A percentile compares a stretch with the other conserved stretches of the same genome.
These are phyloP conservation scores for Arabidopsis thaliana DNA, from an alignment of 345 rosid species.

Conservation along the genomic window DNA sequence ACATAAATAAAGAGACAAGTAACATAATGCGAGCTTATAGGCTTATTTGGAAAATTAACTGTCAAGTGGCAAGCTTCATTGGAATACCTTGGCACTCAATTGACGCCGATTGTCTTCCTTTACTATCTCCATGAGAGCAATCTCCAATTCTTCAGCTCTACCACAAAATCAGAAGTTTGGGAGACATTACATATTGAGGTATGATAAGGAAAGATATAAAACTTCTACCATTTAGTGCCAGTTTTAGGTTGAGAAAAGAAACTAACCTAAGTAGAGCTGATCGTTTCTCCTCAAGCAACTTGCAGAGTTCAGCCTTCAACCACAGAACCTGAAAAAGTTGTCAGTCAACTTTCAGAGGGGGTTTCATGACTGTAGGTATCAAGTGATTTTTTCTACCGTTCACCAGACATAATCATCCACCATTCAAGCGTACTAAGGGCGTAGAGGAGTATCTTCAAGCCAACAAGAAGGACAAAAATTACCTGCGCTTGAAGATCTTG, in stretches of 20 bases:
- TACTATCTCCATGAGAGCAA: conserved; percentile 99
- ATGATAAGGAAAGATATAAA: not conserved
- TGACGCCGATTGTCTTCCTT: conserved; percentile 95
- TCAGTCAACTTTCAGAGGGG: conserved; percentile 24
- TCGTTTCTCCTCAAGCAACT: conserved; percentile 95
- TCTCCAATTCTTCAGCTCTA: conserved; percentile 99
- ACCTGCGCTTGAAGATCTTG: conserved; percentile 97
- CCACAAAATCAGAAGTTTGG: conserved; percentile 36
- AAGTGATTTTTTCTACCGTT: conserved; percentile 4
- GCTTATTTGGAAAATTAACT: conserved; percentile 18
- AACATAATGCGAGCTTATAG: conserved; percentile 10
- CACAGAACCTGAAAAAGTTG: conserved; percentile 71
- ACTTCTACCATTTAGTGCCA: not conserved
- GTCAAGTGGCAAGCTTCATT: conserved; percentile 21
- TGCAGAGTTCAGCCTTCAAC: conserved; percentile 95
- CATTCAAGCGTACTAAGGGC: conserved; percentile 10
- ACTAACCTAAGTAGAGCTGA: conserved; percentile 86
- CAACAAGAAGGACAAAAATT: conserved; percentile 28
- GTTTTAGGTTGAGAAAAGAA: conserved; percentile 18
- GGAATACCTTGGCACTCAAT: conserved; percentile 88
- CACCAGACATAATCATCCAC: conserved; percentile 12
- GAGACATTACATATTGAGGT: conserved; percentile 21
- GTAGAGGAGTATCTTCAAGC: conserved; percentile 23
- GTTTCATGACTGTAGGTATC: conserved; percentile 27
- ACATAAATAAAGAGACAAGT: conserved; percentile 11